phyloP scores from a whole-genome alignment of 805 yeast species.

The Saturnispora silvae region DNA sequence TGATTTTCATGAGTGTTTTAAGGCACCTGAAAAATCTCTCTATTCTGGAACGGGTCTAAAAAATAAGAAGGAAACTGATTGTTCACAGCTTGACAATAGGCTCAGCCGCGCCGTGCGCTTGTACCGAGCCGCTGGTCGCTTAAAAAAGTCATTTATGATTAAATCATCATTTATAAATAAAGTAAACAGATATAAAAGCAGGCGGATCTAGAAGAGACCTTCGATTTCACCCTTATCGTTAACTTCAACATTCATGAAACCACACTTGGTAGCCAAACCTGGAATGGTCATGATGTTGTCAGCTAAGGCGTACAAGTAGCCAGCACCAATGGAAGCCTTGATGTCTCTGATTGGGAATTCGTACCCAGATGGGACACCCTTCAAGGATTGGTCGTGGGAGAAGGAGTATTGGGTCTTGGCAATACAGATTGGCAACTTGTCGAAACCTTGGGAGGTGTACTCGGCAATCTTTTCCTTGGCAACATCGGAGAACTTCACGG shows the following conservation, averaged over 20 bases:
- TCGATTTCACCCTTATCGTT: slow-evolving; percentile 84
- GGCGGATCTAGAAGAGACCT: slow-evolving; percentile 61
- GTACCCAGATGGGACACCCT: slow-evolving; percentile 93
- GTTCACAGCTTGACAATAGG: too few species aligned
- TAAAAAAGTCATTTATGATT: too few species aligned
- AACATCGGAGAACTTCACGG: slow-evolving; percentile 68
- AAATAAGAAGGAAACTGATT: too few species aligned
- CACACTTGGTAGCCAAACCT: slow-evolving; percentile 91
- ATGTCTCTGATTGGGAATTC: slow-evolving; percentile 91
- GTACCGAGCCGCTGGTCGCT: too few species aligned
- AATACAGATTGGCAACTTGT: slow-evolving; percentile 85
- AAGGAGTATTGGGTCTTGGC: slow-evolving; percentile 96
- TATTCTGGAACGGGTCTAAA: too few species aligned
- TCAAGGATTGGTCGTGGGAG: slow-evolving; percentile 85
- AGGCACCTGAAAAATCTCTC: too few species aligned
- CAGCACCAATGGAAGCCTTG: slow-evolving; percentile 93
- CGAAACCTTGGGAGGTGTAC: slow-evolving; percentile 81
- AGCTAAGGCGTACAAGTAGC: slow-evolving; percentile 90
- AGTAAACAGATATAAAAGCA: too few species aligned
- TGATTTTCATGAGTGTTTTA: too few species aligned
- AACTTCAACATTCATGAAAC: slow-evolving; percentile 95
- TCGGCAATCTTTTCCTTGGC: slow-evolving; percentile 75
- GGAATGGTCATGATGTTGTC: slow-evolving; percentile 97
- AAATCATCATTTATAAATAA: too few species aligned
- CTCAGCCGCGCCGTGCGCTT: too few species aligned